phyloP scores from a whole-genome alignment of 192 early-diverging fungal genomes.

The Pilobolus umbonatus region DNA sequence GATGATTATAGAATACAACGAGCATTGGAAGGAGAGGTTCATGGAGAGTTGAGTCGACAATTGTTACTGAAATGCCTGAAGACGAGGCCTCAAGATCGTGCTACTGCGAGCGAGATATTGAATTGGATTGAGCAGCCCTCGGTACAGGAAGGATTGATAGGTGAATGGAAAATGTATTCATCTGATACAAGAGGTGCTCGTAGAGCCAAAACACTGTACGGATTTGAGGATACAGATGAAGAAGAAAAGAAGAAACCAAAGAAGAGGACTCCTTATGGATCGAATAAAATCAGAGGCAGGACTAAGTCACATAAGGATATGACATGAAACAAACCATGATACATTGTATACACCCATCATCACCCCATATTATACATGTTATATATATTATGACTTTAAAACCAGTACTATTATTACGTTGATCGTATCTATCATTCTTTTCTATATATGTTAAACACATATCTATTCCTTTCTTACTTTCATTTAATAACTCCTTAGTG shows the following conservation, averaged over 20 bases:
- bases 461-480: too few species aligned
- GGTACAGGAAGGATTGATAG: slow-evolving; percentile 37
- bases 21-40: slow-evolving; percentile 42
- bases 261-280: slow-evolving; percentile 1
- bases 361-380: too few species aligned
- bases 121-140: slow-evolving; percentile 40
- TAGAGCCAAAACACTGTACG: slow-evolving; percentile 27
- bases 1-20: slow-evolving; percentile 45
- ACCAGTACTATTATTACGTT: too few species aligned
- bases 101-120: slow-evolving; percentile 38
- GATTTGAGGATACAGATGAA: slow-evolving; percentile 22
- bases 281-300: slow-evolving; percentile 2
- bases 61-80: slow-evolving; percentile 44
- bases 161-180: slow-evolving; percentile 46
- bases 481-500: too few species aligned
- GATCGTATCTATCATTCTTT: too few species aligned
- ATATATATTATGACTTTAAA: too few species aligned
- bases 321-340: too few species aligned
- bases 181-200: slow-evolving; percentile 25
- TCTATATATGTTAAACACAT: too few species aligned
- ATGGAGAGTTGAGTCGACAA: slow-evolving; percentile 38
- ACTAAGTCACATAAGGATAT: background rate
- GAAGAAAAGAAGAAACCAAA: slow-evolving; percentile 9
- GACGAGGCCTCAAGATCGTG: slow-evolving; percentile 39
- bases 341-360: too few species aligned